phyloP scores from a whole-genome alignment of 805 yeast genomes.

The Brettanomyces anomalus region DNA sequence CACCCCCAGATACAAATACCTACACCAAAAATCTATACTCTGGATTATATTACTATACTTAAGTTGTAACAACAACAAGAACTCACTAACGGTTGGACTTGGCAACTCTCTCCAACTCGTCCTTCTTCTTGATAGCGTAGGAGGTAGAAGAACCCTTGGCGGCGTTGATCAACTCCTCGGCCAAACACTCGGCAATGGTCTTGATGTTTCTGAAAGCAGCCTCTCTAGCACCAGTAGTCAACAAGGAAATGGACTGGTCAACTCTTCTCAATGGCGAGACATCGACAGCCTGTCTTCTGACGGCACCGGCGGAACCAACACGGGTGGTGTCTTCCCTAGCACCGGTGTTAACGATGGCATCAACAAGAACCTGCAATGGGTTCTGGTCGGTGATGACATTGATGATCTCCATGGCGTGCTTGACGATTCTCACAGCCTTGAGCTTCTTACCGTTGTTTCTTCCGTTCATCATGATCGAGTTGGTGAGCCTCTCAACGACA shows the following conservation, averaged over 20 bases:
- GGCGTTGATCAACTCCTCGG: constrained; percentile 99
- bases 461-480: constrained; percentile 99
- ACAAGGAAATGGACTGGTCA: constrained; percentile 96
- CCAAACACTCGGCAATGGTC: constrained; percentile 99
- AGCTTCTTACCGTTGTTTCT: constrained; percentile 99
- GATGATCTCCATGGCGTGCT: constrained; percentile 98
- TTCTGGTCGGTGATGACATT: constrained; percentile 95
- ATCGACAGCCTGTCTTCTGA: constrained; percentile 99
- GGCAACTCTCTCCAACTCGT: constrained; percentile 99
- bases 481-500: constrained; percentile 97
- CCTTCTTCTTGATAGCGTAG: constrained; percentile 99
- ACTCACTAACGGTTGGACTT: constrained; percentile 95
- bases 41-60: neutral
- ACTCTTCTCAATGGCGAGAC: constrained; percentile 99
- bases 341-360: constrained; percentile 99
- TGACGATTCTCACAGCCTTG: constrained; percentile 99
- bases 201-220: constrained; percentile 99
- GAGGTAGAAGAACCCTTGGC: constrained; percentile 99
- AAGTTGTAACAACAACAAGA: neutral
- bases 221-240: constrained; percentile 99
- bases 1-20: constrained; percentile 1
- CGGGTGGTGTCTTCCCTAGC: constrained; percentile 99
- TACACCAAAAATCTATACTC: neutral
- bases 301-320: constrained; percentile 99
- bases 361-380: constrained; percentile 99